phyloP scores from a whole-genome alignment of 257 asterid genomes.

The Verbena officinalis region DNA sequence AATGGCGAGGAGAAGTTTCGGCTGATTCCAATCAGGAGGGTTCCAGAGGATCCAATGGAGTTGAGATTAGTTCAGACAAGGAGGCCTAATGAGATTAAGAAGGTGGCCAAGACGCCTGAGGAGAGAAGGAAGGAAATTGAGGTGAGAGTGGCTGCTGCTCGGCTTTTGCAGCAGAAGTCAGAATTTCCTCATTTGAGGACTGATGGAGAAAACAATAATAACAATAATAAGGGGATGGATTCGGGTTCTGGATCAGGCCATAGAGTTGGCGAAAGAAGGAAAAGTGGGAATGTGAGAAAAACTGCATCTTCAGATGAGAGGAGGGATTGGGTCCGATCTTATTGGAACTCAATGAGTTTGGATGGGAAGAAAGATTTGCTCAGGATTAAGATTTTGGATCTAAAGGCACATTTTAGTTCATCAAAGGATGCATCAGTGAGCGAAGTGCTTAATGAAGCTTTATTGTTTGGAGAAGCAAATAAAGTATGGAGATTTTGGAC shows the following conservation, averaged over 20 bases:
- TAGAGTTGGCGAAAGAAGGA: constrained; percentile 59
- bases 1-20: constrained; percentile 73
- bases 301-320: constrained; percentile 63
- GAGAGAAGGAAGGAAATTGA: constrained; percentile 88
- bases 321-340: constrained; percentile 61
- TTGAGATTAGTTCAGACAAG: constrained; percentile 57
- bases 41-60: constrained; percentile 83
- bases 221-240: constrained; percentile 43
- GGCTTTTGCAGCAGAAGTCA: constrained; percentile 75
- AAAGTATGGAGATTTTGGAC: constrained; percentile 67
- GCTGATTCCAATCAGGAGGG: constrained; percentile 72
- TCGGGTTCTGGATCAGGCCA: constrained; percentile 47
- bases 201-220: constrained; percentile 44
- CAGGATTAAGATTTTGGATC: constrained; percentile 49
- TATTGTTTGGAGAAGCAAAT: constrained; percentile 56
- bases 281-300: constrained; percentile 56
- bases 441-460: constrained; percentile 66
- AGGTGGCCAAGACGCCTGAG: constrained; percentile 74
- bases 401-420: constrained; percentile 59
- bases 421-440: constrained; percentile 48
- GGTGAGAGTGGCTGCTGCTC: constrained; percentile 85
- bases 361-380: constrained; percentile 58
- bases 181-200: constrained; percentile 41
- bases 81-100: constrained; percentile 76
- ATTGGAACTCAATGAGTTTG: constrained; percentile 60